These are phyloP conservation scores for Geotrichum fermentans DNA, from an alignment of 1,139 yeast genomes.

Conservation along the genomic window DNA sequence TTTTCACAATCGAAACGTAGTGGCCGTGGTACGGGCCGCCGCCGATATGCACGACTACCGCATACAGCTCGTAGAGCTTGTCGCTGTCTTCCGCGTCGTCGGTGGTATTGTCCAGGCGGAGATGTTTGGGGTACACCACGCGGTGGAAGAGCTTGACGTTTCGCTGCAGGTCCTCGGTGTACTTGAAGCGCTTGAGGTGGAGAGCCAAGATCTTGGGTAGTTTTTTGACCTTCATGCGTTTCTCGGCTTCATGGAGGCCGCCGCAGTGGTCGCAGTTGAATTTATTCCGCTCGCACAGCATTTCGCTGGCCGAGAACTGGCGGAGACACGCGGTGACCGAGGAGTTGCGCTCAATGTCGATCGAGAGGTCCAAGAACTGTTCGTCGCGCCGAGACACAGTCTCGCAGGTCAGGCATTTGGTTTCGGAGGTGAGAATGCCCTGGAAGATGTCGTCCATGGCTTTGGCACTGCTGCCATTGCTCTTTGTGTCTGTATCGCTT, in stretches of 20 bases:
- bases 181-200: constrained; percentile 87
- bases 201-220: constrained; percentile 76
- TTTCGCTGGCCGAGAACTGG: constrained; percentile 79
- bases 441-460: constrained; percentile 64
- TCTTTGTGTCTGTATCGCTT: constrained; percentile 21
- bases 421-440: constrained; percentile 80
- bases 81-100: constrained; percentile 47
- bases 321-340: constrained; percentile 70
- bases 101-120: constrained; percentile 73
- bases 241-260: constrained; percentile 89
- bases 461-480: constrained; percentile 17
- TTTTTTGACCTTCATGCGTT: constrained; percentile 72
- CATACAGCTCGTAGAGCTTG: constrained; percentile 71
- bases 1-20: constrained; percentile 80
- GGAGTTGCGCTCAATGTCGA: constrained; percentile 74
- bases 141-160: constrained; percentile 84
- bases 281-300: constrained; percentile 79
- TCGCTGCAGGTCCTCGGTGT: constrained; percentile 72
- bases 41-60: constrained; percentile 89
- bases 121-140: constrained; percentile 69
- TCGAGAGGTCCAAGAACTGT: constrained; percentile 75
- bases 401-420: constrained; percentile 87
- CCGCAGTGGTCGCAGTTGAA: constrained; percentile 89
- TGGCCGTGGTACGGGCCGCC: constrained; percentile 98
- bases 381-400: constrained; percentile 78